These are phyloP conservation scores for Polyporus tsugae DNA, from an alignment of 1,284 basidiomycete species.

Conservation along the genomic window DNA sequence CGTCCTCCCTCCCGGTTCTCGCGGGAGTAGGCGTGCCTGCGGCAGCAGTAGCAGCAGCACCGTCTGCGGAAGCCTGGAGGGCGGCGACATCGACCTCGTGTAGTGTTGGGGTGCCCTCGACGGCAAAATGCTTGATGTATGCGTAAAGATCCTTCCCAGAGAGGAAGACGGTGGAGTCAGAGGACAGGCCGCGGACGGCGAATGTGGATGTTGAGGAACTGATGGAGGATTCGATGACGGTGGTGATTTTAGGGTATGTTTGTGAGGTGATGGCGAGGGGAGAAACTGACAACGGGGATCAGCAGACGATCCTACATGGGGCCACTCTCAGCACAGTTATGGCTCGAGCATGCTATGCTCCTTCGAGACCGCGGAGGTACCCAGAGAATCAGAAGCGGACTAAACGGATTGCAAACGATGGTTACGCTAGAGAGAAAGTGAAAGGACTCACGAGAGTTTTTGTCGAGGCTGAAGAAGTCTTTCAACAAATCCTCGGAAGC, in stretches of 20 bases:
- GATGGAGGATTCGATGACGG: constrained; percentile 84
- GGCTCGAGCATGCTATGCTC: background rate
- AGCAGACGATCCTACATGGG: background rate
- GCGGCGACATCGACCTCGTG: constrained; percentile 80
- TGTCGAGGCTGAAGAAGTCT: constrained; percentile 87
- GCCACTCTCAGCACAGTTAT: background rate
- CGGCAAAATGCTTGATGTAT: constrained; percentile 79
- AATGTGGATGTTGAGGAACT: constrained; percentile 67
- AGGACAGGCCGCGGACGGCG: constrained; percentile 81
- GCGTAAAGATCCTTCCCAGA: constrained; percentile 77
- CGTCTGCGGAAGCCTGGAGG: constrained; percentile 58
- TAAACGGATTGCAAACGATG: background rate
- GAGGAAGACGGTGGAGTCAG: constrained; percentile 78
- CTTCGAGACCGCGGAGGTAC: background rate
- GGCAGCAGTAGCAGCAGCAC: constrained; percentile 42
- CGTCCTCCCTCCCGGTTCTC: constrained; percentile 74
- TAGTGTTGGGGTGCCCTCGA: constrained; percentile 61
- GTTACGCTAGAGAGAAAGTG: constrained; percentile 4
- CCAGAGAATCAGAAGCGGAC: background rate
- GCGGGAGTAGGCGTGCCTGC: constrained; percentile 49
- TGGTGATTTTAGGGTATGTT: constrained; percentile 80
- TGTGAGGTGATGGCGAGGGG: constrained; percentile 75
- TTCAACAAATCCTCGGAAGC: constrained; percentile 90
- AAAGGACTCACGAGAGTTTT: constrained; percentile 79
- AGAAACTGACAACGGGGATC: constrained; percentile 64